Evolutionary conservation across 768 basidiomycete species (phyloP).

Genomic region (Boletus edulis): DNA sequence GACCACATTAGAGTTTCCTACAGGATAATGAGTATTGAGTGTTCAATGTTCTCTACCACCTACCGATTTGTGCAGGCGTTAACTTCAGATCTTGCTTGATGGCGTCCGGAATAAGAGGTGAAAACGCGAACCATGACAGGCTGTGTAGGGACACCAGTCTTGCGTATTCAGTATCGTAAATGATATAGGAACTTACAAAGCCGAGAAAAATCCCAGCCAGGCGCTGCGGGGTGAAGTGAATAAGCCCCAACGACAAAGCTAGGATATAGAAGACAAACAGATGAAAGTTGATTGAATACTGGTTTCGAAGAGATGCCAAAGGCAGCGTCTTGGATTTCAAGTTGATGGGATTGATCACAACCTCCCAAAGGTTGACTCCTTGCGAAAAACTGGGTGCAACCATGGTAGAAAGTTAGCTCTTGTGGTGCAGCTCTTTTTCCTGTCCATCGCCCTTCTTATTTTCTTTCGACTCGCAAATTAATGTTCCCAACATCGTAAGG

Average conservation of each 20-base stretch:
- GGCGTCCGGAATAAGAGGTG: constrained; percentile 56
- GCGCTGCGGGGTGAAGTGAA: not conserved
- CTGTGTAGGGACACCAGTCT: constrained; percentile 9
- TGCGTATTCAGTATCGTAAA: not conserved
- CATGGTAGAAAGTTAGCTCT: constrained; percentile 3
- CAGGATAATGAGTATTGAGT: not conserved
- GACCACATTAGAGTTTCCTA: constrained; percentile 49
- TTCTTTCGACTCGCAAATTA: not conserved
- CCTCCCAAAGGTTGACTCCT: constrained; percentile 8
- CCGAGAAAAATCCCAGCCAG: constrained; percentile 5
- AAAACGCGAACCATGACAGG: constrained; percentile 56
- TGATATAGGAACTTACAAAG: not conserved
- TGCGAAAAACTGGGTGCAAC: not conserved
- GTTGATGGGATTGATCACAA: constrained; percentile 3
- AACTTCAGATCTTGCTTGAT: constrained; percentile 53
- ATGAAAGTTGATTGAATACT: constrained; percentile 7
- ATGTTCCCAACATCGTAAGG: not conserved
- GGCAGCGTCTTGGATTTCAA: constrained; percentile 4
- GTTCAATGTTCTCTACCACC: not conserved
- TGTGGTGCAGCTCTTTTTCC: not conserved
- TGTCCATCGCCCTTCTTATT: not conserved
- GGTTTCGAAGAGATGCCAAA: constrained; percentile 3
- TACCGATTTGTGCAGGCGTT: constrained; percentile 43
- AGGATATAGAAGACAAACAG: constrained; percentile 1
- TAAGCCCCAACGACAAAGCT: not conserved